Evolutionary conservation across 768 basidiomycete genomes (phyloP), one percentile per base, ranked within the genome.

Genomic region (Cystobasidium ongulense): DNA sequence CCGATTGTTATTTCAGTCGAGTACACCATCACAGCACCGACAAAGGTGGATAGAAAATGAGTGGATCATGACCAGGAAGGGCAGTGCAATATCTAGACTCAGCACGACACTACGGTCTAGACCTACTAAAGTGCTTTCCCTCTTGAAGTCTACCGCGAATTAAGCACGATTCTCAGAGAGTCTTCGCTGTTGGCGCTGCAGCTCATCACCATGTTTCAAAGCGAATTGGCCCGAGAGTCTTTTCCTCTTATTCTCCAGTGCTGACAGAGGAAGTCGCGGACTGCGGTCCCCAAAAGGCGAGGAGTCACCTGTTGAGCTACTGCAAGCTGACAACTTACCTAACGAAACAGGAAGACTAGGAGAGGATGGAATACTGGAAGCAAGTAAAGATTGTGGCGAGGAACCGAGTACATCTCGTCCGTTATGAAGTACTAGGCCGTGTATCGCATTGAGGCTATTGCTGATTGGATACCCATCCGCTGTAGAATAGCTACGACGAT

Each of bases 201-300:
- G 10, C 21, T 67, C 65, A 52, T 67, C 65, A 4, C 65, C 65
- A 31, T 67, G 65, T 41, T 67, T 67, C 39, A 67, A 41, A 10
- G 65, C 65, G n/a, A 67, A 33, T 15, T 46, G 39, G 3, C 63
- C 63, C 3, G 63, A 64, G 11, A 64, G 41, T 21, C 63, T 4
- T 36, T 64, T 64, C 4, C 36, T 11, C 38, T 64, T 39, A 27
- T 39, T 64, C 13, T 35, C 43, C 23, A 39, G 13, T 38, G 38
- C 63, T 8, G 23, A 27, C 35, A 23, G 4, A 3, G 59, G 4
- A 39, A 64, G 27, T 38, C 21, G 23, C 13, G 65, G 65, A 53
- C 65, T 67, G 15, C 43, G n/a, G 29, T 50, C 65, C 17, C 41
- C 65, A 29, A 39, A 29, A 53, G 27, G 27, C 17, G 27, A n/a